Percentiles rank a stretch among this genome's conserved stretches.
Conservation (phyloP, 345 rosid species). For the Melaleuca quinquenervia region DNA sequence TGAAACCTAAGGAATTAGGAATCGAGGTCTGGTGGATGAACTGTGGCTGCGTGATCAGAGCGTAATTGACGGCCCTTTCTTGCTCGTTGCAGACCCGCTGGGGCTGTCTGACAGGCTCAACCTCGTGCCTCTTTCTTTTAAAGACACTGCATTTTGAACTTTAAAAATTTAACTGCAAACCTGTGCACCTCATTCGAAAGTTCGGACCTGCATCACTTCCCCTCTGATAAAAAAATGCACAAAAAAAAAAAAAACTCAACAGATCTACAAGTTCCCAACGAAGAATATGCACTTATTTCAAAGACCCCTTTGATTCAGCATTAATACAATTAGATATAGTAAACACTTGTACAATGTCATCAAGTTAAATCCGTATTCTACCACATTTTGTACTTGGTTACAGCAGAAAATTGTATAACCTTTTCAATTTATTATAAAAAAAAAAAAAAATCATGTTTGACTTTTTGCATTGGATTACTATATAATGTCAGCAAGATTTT, state of each 20-base stretch:
- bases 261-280: not conserved
- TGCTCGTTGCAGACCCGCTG: not conserved
- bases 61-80: not conserved
- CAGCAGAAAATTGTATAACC: no score
- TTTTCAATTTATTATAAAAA: no score
- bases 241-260: not conserved
- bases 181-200: accelerated
- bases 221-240: accelerated
- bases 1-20: not conserved
- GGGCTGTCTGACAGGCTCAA: slow-evolving; percentile 1
- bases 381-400: not conserved
- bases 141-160: no score
- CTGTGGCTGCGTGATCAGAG: not conserved
- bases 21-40: not conserved
- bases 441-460: no score
- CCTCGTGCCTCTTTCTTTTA: no score
- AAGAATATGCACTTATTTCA: not conserved
- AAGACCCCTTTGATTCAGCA: not conserved
- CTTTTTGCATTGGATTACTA: not conserved
- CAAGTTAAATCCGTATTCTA: no score
- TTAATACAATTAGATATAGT: not conserved
- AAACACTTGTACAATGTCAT: not conserved
- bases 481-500: not conserved
- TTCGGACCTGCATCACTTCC: not conserved
- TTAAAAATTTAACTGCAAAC: no score